Percentiles rank a stretch among this genome's conserved stretches.
Conservation (phyloP, 192 early-diverging fungal species). For the Glomus cerebriforme region DNA sequence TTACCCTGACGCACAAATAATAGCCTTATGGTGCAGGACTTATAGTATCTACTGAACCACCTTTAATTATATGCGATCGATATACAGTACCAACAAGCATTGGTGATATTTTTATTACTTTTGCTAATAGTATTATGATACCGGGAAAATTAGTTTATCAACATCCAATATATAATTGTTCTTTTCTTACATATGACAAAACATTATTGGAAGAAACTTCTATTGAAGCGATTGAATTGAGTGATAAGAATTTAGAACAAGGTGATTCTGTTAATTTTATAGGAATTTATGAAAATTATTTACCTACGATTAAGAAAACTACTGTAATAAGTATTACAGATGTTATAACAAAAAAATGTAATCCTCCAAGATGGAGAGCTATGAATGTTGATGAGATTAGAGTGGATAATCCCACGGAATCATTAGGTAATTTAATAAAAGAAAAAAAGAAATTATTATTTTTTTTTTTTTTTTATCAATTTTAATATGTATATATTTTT, state of each 20-base stretch:
- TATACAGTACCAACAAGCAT: constrained; percentile 77
- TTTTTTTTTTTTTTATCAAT: too few relatives aligned
- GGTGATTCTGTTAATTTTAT: constrained; percentile 64
- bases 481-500: too few relatives aligned
- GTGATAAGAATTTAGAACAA: constrained; percentile 56
- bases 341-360: constrained; percentile 66
- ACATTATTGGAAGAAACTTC: constrained; percentile 72
- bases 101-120: constrained; percentile 79
- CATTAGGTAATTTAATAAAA: constrained; percentile 43
- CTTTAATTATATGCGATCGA: constrained; percentile 81
- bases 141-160: constrained; percentile 79
- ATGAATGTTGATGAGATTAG: constrained; percentile 63
- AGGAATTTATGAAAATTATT: constrained; percentile 54
- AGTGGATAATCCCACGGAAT: constrained; percentile 65
- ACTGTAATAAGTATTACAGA: constrained; percentile 59
- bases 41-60: constrained; percentile 74
- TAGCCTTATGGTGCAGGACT: constrained; percentile 69
- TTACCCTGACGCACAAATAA: too few relatives aligned
- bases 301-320: constrained; percentile 60
- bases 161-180: constrained; percentile 90
- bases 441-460: too few relatives aligned
- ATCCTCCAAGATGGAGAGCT: constrained; percentile 65
- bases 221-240: constrained; percentile 64
- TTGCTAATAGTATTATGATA: constrained; percentile 87
- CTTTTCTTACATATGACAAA: constrained; percentile 82